Base-by-base conservation (phyloP, 768 basidiomycete species). In the Amanita rubescens region DNA sequence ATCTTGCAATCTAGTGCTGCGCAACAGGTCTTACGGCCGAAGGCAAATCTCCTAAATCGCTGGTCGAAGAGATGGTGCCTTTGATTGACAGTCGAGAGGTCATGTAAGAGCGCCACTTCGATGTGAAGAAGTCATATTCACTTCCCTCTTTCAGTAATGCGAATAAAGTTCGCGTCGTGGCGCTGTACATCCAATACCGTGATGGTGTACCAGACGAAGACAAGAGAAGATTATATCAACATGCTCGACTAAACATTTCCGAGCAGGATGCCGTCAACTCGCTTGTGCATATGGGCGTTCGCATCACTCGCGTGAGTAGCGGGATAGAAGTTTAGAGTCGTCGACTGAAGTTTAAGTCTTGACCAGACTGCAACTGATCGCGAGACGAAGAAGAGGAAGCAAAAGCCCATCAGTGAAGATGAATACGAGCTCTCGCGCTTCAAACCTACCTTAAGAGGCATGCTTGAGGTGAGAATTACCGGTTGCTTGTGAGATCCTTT, bases 171-270 rank as follows among this genome's bases (percentile, higher is more conserved):
- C 89, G 96, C 39, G 87, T 99, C 60, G 89, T 99, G 55, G 91
- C 95, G 15, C 75, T 98, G 25, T 99, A 98, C 65, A 90, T 98
- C 60, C 85, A 95, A 66, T 79, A 85, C 67, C 85, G 94, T 25
- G 96, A 98, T 61, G 96, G 96, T 35, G 95, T 98, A 17, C 94
- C 96, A n/a, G 94, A 97, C 49, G 96, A 98, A 64, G 96, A 99
- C 69, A 84, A 91, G 52, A 82, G 94, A 56, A 77, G 96, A 54
- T 68, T 99, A 54, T 98, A 94, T 67, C 94, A 98, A 64, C 96
- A 99, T 65, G 96, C 95, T 17, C 78, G 91, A 41, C 71, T 99
- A 38, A 81, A 83, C 4, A 68, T 94, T 53, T 76, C 90, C 3
- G 95, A 99, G 61, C 92, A 95, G 69, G 96, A 98, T 63, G 90